A percentile compares a stretch with the other conserved stretches of the same genome.
Conservation (phyloP, 495 filamentous ascomycete species). For the Penicillium alfredii region DNA sequence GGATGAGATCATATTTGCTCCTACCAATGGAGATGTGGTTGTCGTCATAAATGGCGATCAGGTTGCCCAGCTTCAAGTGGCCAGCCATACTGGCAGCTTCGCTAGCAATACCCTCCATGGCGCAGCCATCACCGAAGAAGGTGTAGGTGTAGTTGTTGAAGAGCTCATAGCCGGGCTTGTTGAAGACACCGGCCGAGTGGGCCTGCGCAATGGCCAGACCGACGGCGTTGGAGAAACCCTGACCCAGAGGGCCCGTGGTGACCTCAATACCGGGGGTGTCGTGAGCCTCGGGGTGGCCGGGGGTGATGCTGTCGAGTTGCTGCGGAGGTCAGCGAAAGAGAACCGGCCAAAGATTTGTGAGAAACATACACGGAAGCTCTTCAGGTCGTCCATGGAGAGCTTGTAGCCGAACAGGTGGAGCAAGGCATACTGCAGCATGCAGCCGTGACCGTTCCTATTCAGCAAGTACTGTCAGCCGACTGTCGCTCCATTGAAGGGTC, state of each 20-base stretch:
- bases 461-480: background rate
- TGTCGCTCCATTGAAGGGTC: background rate
- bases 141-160: slow-evolving; percentile 93
- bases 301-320: slow-evolving; percentile 86
- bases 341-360: slow-evolving; percentile 1
- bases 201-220: slow-evolving; percentile 95
- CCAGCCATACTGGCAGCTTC: slow-evolving; percentile 91
- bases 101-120: slow-evolving; percentile 94
- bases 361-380: slow-evolving; percentile 81
- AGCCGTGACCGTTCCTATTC: slow-evolving; percentile 89
- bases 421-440: slow-evolving; percentile 98
- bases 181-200: slow-evolving; percentile 84
- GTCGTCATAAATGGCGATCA: slow-evolving; percentile 96
- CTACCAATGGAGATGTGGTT: slow-evolving; percentile 92
- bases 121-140: slow-evolving; percentile 97
- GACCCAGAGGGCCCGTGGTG: slow-evolving; percentile 92
- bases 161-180: slow-evolving; percentile 91
- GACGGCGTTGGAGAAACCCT: slow-evolving; percentile 92
- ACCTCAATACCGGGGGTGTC: slow-evolving; percentile 97
- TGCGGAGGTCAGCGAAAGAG: slow-evolving; percentile 23
- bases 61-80: slow-evolving; percentile 94
- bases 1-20: slow-evolving; percentile 13
- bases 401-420: slow-evolving; percentile 94
- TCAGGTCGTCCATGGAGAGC: slow-evolving; percentile 81
- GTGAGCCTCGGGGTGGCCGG: slow-evolving; percentile 93